A percentile compares a stretch with the other conserved stretches of the same genome.
Conservation (phyloP, 495 filamentous ascomycete genomes). For the Talaromyces ruber region DNA sequence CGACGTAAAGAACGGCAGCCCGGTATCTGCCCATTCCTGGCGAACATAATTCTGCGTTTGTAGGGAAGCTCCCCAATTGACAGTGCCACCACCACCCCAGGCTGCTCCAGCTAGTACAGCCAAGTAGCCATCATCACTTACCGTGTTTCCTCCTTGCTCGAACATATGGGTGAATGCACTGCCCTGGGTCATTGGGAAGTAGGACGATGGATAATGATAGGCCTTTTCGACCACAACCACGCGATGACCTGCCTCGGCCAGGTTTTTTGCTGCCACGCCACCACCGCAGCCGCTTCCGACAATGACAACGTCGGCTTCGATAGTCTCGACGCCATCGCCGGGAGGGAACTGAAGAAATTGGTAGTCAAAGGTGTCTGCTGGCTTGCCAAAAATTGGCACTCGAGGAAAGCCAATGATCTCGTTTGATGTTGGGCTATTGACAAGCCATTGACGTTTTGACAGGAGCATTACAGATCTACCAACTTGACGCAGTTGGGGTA, state of each 20-base stretch:
- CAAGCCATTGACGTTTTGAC: conserved; percentile 50
- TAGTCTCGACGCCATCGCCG: conserved; percentile 34
- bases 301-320: conserved; percentile 78
- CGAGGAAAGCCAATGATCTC: conserved; percentile 55
- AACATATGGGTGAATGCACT: conserved; percentile 54
- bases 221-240: conserved; percentile 81
- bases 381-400: conserved; percentile 51
- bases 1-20: conserved; percentile 71
- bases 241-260: conserved; percentile 63
- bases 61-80: conserved; percentile 84
- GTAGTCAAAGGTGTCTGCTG: conserved; percentile 45
- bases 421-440: conserved; percentile 47
- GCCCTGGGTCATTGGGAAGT: conserved; percentile 62
- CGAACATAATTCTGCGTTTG: conserved; percentile 76
- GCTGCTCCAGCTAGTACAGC: conserved; percentile 58
- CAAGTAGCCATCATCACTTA: conserved; percentile 56
- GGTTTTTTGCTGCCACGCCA: conserved; percentile 71
- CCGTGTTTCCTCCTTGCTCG: conserved; percentile 44
- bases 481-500: conserved; percentile 47
- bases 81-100: conserved; percentile 80
- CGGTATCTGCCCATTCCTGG: conserved; percentile 68
- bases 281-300: conserved; percentile 85
- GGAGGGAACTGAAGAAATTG: conserved; percentile 44
- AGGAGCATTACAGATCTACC: conserved; percentile 48
- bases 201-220: conserved; percentile 60